A percentile compares a stretch with the other conserved stretches of the same genome.
These are phyloP conservation scores for Xylaria sp. DNA, from an alignment of 2,329 filamentous ascomycete species.

Conservation along the genomic window DNA sequence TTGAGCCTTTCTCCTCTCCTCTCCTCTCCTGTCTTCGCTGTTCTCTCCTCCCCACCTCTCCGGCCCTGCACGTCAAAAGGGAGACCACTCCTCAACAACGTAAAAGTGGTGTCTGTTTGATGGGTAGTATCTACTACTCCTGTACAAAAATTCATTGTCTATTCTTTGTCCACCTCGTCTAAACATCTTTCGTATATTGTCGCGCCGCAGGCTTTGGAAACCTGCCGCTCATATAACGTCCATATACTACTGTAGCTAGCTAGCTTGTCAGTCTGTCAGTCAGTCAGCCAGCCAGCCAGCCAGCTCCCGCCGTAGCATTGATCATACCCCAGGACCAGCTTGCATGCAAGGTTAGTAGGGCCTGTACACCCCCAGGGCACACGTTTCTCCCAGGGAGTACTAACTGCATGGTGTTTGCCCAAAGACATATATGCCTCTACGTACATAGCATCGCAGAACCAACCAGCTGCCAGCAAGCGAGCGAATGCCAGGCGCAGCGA, in stretches of 20 bases:
- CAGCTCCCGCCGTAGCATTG: constrained; percentile 35
- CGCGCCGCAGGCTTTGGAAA: constrained; percentile 25
- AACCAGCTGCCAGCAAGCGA: constrained; percentile 33
- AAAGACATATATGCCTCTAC: constrained; percentile 27
- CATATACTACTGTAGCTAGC: constrained; percentile 16
- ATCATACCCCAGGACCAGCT: constrained; percentile 29
- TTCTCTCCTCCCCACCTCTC: constrained; percentile 26
- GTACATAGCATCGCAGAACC: constrained; percentile 28
- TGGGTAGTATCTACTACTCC: constrained; percentile 31
- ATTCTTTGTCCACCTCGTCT: constrained; percentile 38
- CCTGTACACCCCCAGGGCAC: constrained; percentile 32
- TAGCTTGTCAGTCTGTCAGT: neutral
- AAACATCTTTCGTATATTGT: constrained; percentile 38
- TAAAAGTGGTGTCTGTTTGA: constrained; percentile 33
- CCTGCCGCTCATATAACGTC: constrained; percentile 25
- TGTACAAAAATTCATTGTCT: constrained; percentile 44
- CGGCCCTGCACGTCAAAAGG: constrained; percentile 33
- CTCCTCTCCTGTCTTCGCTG: constrained; percentile 32
- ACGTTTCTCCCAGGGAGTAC: constrained; percentile 28
- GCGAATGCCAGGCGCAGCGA: constrained; percentile 33
- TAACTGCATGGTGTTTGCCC: constrained; percentile 36
- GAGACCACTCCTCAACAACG: constrained; percentile 37
- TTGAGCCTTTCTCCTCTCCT: constrained; percentile 15
- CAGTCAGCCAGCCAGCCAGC: constrained; percentile 1
- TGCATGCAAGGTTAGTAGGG: constrained; percentile 35